These are phyloP conservation scores for Paecilomyces sp. DNA, from an alignment of 2,329 filamentous ascomycete genomes.

Conservation along the genomic window DNA sequence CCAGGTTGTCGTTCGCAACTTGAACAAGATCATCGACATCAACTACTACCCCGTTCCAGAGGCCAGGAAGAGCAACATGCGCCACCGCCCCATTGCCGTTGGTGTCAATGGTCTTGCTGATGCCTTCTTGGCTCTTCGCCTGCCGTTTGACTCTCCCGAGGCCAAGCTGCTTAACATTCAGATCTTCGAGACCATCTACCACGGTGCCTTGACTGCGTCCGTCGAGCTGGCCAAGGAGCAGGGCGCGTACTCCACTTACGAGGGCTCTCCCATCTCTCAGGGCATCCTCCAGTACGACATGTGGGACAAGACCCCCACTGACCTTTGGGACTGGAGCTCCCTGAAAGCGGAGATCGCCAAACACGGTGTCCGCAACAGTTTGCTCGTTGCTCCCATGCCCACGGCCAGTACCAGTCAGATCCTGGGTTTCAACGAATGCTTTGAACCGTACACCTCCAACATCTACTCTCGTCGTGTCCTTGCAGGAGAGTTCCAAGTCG, in stretches of 20 bases:
- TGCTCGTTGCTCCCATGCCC: constrained; percentile 94
- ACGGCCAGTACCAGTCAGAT: constrained; percentile 97
- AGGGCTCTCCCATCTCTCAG: constrained; percentile 88
- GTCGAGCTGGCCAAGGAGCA: constrained; percentile 75
- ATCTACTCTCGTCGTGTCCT: constrained; percentile 98
- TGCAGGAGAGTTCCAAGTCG: constrained; percentile 97
- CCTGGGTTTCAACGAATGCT: constrained; percentile 98
- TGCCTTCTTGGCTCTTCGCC: constrained; percentile 90
- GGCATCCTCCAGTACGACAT: constrained; percentile 97
- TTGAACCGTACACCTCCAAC: constrained; percentile 99
- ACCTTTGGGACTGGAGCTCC: constrained; percentile 92
- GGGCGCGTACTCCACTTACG: constrained; percentile 82
- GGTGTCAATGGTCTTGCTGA: constrained; percentile 97
- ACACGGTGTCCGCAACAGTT: constrained; percentile 89
- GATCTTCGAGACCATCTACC: constrained; percentile 99
- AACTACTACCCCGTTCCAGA: constrained; percentile 98
- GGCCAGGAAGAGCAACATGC: constrained; percentile 92
- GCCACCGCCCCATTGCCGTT: constrained; percentile 89
- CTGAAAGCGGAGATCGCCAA: constrained; percentile 88
- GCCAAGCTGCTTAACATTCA: constrained; percentile 92
- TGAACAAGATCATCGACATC: constrained; percentile 97
- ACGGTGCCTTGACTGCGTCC: constrained; percentile 85
- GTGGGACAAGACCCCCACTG: constrained; percentile 90
- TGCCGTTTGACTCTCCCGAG: constrained; percentile 95
- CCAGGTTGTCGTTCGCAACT: constrained; percentile 84